phyloP scores from a whole-genome alignment of 495 filamentous ascomycete genomes.

The Neurospora tetraspora region DNA sequence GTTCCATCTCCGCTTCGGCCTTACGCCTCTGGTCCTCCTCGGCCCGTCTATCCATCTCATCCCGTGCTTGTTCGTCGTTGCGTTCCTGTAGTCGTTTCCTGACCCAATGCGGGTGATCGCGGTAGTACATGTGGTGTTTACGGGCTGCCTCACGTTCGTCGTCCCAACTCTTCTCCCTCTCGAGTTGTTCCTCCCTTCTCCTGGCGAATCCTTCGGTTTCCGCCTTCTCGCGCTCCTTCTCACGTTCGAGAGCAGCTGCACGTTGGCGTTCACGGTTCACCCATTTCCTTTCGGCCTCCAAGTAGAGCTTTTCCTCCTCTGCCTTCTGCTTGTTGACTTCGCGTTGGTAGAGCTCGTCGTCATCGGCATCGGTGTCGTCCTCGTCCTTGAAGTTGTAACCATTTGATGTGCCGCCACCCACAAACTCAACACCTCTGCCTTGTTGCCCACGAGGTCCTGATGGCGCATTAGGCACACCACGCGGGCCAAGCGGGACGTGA shows the following conservation, averaged over 20 bases:
- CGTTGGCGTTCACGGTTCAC: conserved; percentile 77
- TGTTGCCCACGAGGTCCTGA: conserved; percentile 61
- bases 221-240: conserved; percentile 66
- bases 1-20: conserved; percentile 61
- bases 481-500: conserved; percentile 69
- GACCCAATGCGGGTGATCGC: conserved; percentile 74
- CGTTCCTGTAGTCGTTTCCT: conserved; percentile 68
- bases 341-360: conserved; percentile 73
- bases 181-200: conserved; percentile 50
- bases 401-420: conserved; percentile 67
- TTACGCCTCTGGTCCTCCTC: conserved; percentile 66
- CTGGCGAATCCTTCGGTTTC: conserved; percentile 57
- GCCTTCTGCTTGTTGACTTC: conserved; percentile 58
- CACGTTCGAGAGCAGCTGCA: conserved; percentile 73
- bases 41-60: conserved; percentile 69
- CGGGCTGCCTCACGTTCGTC: conserved; percentile 70
- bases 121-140: conserved; percentile 74
- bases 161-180: conserved; percentile 70
- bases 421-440: conserved; percentile 57
- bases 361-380: conserved; percentile 80
- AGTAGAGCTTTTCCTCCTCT: conserved; percentile 71
- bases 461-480: conserved; percentile 68
- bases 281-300: conserved; percentile 83
- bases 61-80: conserved; percentile 57
- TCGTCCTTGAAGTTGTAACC: conserved; percentile 54